Evolutionary conservation across 768 basidiomycete genomes (phyloP), one percentile per base, ranked within the genome.

Genomic region (Calocera cornea): DNA sequence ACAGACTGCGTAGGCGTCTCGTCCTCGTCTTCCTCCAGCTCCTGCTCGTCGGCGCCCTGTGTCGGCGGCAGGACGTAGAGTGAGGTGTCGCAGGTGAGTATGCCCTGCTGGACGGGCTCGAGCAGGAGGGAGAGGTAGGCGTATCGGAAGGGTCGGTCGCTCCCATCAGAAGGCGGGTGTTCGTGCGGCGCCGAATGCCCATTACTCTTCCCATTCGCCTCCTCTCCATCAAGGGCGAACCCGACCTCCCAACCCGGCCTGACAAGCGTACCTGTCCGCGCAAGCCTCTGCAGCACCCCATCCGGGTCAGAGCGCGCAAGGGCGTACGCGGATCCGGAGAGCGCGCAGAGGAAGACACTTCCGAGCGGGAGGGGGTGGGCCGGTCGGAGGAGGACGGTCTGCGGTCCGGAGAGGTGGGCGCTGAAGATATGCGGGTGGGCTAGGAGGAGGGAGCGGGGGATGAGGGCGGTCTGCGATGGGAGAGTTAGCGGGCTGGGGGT

Each of bases 101-200:
- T 77, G 34, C 92, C 92, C 77, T 93, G 91, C n/a, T 80, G 77
- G 27, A 87, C 85, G 11, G 92, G 90, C 68, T 87, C 83, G 2
- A 84, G 70, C 79, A 90, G 81, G 65, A 84, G 81, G 31, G 90
- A 74, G 49, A 77, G 79, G 68, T 70, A 78, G 16, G 65, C 31
- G 36, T 66, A 68, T 2, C 54, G 54, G 31, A 60, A 60, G 14
- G 24, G 44, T 24, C 5, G 19, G 8, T 24, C 5, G 16, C 19
- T 7, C 44, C 44, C 44, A 47, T 24, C 19, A 19, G 16, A 47
- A n/a, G n/a, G n/a, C 44, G 5, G 44, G 7, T 24, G 8, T 19
- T 24, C 44, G 19, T 19, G 44, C 24, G 5, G 5, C 8, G 19
- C 5, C 3, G 19, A 17, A 24, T 47, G 7, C 44, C 16, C 24